phyloP scores from a whole-genome alignment of 306 rosid genomes.

The Trichosanthes cucumerina region DNA sequence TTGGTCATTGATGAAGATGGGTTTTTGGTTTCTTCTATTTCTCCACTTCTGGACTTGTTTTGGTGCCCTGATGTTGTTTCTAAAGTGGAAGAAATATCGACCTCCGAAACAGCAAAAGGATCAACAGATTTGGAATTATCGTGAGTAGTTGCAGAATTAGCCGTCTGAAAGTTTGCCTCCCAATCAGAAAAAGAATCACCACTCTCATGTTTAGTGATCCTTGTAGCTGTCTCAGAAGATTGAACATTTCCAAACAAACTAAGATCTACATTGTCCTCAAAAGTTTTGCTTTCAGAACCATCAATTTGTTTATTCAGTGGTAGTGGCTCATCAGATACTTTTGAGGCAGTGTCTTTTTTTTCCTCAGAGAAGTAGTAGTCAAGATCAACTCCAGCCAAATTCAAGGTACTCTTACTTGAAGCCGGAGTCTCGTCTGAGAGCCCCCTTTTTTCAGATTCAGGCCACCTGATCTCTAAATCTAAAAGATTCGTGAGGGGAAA shows the following conservation, averaged over 20 bases:
- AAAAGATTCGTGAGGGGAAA: slow-evolving; percentile 53
- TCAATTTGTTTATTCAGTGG: slow-evolving; percentile 13
- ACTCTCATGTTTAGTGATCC: slow-evolving; percentile 28
- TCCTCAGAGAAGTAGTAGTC: slow-evolving; percentile 36
- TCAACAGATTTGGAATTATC: slow-evolving; percentile 31
- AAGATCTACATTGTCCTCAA: slow-evolving; percentile 32
- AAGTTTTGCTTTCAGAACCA: slow-evolving; percentile 15
- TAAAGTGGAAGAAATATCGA: slow-evolving; percentile 23
- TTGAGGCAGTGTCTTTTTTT: slow-evolving; percentile 24
- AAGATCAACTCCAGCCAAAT: slow-evolving; percentile 49
- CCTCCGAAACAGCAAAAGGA: slow-evolving; percentile 30
- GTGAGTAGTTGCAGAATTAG: slow-evolving; percentile 29
- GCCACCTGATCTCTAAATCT: slow-evolving; percentile 69
- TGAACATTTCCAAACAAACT: slow-evolving; percentile 50
- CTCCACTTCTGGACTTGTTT: slow-evolving; percentile 26
- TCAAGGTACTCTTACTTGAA: slow-evolving; percentile 32
- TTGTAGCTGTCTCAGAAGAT: slow-evolving; percentile 19
- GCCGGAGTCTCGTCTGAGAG: slow-evolving; percentile 17
- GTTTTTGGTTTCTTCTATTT: slow-evolving; percentile 20
- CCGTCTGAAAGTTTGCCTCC: slow-evolving; percentile 56
- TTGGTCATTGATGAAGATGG: slow-evolving; percentile 27
- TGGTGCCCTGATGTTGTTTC: slow-evolving; percentile 33
- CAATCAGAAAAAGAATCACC: slow-evolving; percentile 55
- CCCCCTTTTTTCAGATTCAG: slow-evolving; percentile 37
- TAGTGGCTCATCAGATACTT: slow-evolving; percentile 21